These are phyloP conservation scores for Parietaria judaica DNA, from an alignment of 306 rosid species.

Conservation along the genomic window DNA sequence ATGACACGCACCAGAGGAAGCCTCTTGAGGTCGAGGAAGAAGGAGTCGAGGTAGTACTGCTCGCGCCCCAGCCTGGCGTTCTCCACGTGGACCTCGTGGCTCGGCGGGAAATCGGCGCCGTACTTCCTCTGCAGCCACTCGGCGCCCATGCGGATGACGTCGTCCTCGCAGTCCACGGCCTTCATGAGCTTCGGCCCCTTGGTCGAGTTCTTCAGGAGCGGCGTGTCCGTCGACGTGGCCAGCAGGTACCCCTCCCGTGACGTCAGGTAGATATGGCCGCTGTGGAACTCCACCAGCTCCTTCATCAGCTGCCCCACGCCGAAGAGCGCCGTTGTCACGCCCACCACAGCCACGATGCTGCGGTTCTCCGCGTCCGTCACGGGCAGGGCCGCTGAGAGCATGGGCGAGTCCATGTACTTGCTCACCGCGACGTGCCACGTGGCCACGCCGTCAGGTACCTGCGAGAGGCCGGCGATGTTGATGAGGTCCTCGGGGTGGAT, in stretches of 20 bases:
- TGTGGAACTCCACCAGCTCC: conserved; percentile 83
- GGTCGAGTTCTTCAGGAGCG: conserved; percentile 58
- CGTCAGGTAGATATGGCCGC: conserved; percentile 87
- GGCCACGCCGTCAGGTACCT: conserved; percentile 92
- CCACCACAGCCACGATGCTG: conserved; percentile 90
- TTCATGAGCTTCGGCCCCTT: conserved; percentile 60
- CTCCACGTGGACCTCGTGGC: conserved; percentile 82
- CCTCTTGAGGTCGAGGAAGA: conserved; percentile 79
- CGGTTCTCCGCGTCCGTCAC: conserved; percentile 78
- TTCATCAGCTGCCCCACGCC: conserved; percentile 94
- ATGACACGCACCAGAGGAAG: conserved; percentile 62
- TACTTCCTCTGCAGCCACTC: conserved; percentile 59
- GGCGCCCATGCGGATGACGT: conserved; percentile 57
- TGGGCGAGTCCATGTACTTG: conserved; percentile 84
- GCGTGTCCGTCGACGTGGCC: conserved; percentile 82
- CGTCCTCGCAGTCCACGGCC: conserved; percentile 76
- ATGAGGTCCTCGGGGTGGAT: conserved; percentile 87
- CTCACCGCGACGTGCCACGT: conserved; percentile 98
- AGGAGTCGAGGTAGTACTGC: conserved; percentile 84
- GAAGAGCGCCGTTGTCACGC: conserved; percentile 88
- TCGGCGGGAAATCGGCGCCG: conserved; percentile 61
- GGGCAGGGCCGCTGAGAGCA: conserved; percentile 96
- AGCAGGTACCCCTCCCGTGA: conserved; percentile 85
- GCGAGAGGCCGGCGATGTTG: conserved; percentile 75
- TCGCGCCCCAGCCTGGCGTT: conserved; percentile 61